phyloP scores from a whole-genome alignment of 2,329 filamentous ascomycete genomes.

The Ophiocordyceps unilateralis region DNA sequence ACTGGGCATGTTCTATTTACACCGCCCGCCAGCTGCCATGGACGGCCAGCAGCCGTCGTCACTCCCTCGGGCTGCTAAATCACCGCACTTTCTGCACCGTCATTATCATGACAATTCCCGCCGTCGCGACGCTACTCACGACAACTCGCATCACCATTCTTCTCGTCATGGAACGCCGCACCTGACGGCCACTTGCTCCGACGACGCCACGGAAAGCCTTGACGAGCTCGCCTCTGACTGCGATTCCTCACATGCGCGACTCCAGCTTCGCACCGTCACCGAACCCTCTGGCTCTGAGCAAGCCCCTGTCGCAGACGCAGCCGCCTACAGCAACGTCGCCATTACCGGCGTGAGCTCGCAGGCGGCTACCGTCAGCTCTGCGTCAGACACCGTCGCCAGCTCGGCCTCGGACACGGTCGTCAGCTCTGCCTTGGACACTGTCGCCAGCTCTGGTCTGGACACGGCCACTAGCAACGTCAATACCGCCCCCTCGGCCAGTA shows the following conservation, averaged over 20 bases:
- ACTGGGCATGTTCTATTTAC: no score
- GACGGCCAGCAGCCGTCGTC: neutral
- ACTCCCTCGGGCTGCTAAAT: neutral
- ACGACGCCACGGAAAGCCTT: no score
- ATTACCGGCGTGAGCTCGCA: slow-evolving; percentile 4
- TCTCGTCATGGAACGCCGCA: neutral
- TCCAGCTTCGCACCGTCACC: neutral
- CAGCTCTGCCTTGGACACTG: no score
- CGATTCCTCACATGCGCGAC: neutral
- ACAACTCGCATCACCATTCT: neutral
- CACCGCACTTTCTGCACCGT: neutral
- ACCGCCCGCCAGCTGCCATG: neutral
- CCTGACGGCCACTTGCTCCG: no score
- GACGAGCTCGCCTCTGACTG: neutral
- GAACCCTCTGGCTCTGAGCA: neutral
- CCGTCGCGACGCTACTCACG: neutral
- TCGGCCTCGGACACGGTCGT: no score
- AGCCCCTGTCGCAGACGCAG: neutral
- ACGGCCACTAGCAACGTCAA: slow-evolving; percentile 7
- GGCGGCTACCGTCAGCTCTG: slow-evolving; percentile 8
- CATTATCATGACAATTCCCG: neutral
- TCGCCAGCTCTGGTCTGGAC: no score
- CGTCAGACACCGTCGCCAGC: slow-evolving; percentile 1
- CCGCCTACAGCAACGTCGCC: neutral
- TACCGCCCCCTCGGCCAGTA: no score